Evolutionary conservation across 495 filamentous ascomycete species (phyloP).

Genomic region (Neurospora sp.): DNA sequence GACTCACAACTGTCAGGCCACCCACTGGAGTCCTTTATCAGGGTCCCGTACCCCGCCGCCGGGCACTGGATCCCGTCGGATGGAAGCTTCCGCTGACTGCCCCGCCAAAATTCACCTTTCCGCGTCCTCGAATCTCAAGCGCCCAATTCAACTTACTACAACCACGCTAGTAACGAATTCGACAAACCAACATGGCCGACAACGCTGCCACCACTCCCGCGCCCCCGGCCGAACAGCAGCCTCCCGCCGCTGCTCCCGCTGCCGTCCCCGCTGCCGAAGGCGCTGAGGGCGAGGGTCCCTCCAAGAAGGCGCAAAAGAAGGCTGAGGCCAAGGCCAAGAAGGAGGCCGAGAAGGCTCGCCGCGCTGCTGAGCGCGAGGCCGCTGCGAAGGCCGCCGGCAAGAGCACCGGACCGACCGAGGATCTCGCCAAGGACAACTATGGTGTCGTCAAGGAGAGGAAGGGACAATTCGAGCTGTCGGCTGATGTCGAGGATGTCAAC

Average conservation of each 20-base stretch:
- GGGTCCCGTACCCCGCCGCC: background rate
- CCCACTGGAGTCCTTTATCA: background rate
- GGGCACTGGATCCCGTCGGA: background rate
- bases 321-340: conserved; percentile 45
- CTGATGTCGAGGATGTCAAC: conserved; percentile 30
- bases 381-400: conserved; percentile 30
- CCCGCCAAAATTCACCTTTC: background rate
- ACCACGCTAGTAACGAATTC: background rate
- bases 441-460: conserved; percentile 23
- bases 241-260: conserved; percentile 9
- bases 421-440: conserved; percentile 63
- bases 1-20: background rate
- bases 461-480: conserved; percentile 7
- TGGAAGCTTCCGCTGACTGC: background rate
- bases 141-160: background rate
- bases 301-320: conserved; percentile 50
- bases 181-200: background rate
- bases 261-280: conserved; percentile 9
- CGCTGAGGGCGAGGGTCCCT: conserved; percentile 18
- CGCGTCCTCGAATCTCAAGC: background rate
- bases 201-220: background rate
- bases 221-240: background rate
- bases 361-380: conserved; percentile 40
- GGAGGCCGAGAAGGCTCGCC: conserved; percentile 41
- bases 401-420: conserved; percentile 34